phyloP scores from a whole-genome alignment of 2,329 filamentous ascomycete genomes.

The Fusarium nanum region DNA sequence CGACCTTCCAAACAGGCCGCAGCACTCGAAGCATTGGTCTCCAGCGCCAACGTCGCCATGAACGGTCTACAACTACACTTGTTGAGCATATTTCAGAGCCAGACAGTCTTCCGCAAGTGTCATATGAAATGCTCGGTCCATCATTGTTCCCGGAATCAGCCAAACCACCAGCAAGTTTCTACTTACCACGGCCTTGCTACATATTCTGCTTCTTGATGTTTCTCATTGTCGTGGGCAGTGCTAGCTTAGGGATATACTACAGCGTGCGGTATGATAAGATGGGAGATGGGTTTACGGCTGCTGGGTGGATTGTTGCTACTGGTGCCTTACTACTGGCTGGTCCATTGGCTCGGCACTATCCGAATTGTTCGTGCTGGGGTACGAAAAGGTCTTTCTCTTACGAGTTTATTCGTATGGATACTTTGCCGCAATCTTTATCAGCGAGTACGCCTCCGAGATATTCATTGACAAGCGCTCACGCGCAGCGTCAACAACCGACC shows the following conservation, averaged over 20 bases:
- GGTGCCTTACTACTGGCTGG: not conserved
- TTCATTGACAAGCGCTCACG: too few species aligned
- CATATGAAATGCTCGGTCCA: not conserved
- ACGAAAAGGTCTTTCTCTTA: not conserved
- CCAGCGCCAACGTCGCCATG: not conserved
- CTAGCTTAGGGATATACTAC: not conserved
- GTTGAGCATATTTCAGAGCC: not conserved
- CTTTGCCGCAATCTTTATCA: fast-evolving
- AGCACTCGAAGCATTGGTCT: not conserved
- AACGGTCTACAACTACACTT: not conserved
- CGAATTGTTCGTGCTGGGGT: not conserved
- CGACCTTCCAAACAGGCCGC: not conserved
- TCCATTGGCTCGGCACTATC: not conserved
- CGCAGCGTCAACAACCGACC: fast-evolving
- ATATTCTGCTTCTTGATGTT: not conserved
- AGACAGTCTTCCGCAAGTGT: not conserved
- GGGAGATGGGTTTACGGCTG: not conserved
- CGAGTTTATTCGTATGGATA: not conserved
- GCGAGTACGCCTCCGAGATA: not conserved
- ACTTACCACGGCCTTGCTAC: not conserved
- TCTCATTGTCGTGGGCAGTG: not conserved
- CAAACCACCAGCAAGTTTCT: not conserved
- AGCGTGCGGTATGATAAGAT: not conserved
- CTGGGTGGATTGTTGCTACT: not conserved
- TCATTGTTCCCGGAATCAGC: not conserved